Evolutionary conservation across 2,329 filamentous ascomycete genomes (phyloP).

Genomic region (Cryphonectria naterciae): DNA sequence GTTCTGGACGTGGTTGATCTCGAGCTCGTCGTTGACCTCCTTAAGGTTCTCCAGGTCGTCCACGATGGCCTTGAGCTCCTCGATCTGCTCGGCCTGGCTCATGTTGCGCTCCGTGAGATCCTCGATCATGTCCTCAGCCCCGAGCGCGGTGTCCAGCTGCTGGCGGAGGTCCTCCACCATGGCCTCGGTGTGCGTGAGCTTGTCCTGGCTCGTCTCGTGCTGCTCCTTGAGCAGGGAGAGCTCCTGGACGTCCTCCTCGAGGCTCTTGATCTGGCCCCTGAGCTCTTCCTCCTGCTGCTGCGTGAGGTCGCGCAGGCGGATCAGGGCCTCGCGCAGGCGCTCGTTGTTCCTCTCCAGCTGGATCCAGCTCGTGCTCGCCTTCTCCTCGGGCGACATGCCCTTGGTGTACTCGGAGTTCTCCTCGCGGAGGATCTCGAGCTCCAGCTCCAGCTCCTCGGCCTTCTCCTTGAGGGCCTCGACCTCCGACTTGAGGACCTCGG

Average conservation of each 20-base stretch:
- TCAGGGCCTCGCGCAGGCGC: conserved; percentile 79
- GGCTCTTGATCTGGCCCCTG: conserved; percentile 70
- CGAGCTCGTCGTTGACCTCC: conserved; percentile 92
- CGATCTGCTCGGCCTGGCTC: conserved; percentile 78
- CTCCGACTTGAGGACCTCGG: conserved; percentile 80
- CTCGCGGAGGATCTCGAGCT: conserved; percentile 83
- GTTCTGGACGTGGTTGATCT: conserved; percentile 88
- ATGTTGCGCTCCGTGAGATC: conserved; percentile 88
- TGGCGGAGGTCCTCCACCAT: conserved; percentile 85
- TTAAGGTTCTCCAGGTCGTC: conserved; percentile 87
- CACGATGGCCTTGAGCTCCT: conserved; percentile 79
- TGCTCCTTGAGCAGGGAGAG: conserved; percentile 69
- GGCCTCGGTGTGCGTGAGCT: conserved; percentile 71
- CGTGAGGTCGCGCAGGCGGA: conserved; percentile 83
- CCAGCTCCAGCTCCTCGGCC: conserved; percentile 82
- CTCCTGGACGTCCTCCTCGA: conserved; percentile 76
- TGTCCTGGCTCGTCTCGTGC: conserved; percentile 71
- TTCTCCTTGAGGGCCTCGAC: conserved; percentile 76
- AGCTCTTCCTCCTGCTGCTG: conserved; percentile 83
- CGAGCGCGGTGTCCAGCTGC: conserved; percentile 86
- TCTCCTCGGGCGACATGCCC: conserved; percentile 87
- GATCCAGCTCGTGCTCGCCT: conserved; percentile 83
- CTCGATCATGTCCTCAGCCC: conserved; percentile 92
- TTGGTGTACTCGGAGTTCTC: conserved; percentile 85
- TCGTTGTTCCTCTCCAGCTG: conserved; percentile 93